Percentiles rank a stretch among this genome's conserved stretches.
Evolutionary conservation across 106 monocot species (phyloP).

Genomic region (Platanthera guangdongensis): DNA sequence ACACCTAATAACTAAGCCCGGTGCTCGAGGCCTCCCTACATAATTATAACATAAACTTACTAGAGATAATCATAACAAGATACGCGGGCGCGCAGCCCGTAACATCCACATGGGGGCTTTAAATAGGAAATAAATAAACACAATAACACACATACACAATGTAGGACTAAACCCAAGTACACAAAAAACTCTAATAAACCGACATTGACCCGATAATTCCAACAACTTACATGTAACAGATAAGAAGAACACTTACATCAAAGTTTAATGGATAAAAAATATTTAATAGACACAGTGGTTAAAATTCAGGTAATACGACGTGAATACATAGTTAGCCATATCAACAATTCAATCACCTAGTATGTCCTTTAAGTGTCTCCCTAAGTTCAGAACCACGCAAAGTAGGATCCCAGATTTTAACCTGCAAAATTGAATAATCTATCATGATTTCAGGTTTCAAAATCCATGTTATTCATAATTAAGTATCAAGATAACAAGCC

Average conservation of each 20-base stretch:
- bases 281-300: background rate
- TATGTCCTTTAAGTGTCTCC: conserved; percentile 71
- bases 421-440: conserved; percentile 29
- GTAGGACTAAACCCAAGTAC: too few species aligned
- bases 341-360: conserved; percentile 25
- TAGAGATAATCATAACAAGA: too few species aligned
- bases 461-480: background rate
- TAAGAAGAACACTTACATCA: background rate
- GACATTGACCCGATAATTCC: too few species aligned
- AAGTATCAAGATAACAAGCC: background rate
- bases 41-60: too few species aligned
- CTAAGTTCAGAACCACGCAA: conserved; percentile 69
- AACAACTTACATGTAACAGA: background rate
- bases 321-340: background rate
- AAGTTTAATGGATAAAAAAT: background rate
- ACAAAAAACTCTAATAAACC: too few species aligned
- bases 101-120: too few species aligned
- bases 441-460: background rate
- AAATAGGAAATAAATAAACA: too few species aligned
- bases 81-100: too few species aligned
- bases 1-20: too few species aligned
- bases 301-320: background rate
- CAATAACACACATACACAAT: too few species aligned
- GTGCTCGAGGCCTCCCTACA: too few species aligned
- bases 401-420: conserved; percentile 81